These are phyloP conservation scores for Scutellaria barbata DNA, from an alignment of 257 asterid species.

Conservation along the genomic window DNA sequence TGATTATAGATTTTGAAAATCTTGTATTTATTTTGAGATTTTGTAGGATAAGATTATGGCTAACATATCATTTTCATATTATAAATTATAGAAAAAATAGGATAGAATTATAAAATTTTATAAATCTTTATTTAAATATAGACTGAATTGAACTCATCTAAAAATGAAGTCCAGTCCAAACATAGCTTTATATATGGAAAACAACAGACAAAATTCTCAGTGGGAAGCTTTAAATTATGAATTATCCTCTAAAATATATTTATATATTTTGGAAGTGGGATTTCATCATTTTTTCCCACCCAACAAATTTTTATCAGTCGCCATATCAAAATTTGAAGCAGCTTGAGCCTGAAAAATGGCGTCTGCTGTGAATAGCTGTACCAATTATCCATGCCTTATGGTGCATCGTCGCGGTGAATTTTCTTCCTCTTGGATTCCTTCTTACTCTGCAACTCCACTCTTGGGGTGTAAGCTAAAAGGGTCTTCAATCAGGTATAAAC, in stretches of 20 bases:
- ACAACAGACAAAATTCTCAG: slow-evolving; percentile 31
- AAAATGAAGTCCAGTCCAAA: no score
- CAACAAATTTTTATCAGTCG: slow-evolving; percentile 18
- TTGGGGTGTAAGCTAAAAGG: slow-evolving; percentile 36
- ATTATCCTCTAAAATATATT: slow-evolving; percentile 20
- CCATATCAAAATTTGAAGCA: background rate
- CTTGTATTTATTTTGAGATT: no score
- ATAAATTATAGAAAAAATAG: no score
- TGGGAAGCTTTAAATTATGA: slow-evolving; percentile 35
- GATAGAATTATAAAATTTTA: no score
- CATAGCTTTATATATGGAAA: no score
- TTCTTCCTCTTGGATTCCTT: slow-evolving; percentile 32
- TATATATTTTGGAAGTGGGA: slow-evolving; percentile 30
- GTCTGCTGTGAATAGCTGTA: slow-evolving; percentile 36
- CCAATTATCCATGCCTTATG: slow-evolving; percentile 39
- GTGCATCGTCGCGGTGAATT: slow-evolving; percentile 36
- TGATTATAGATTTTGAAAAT: no score
- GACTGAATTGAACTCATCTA: no score
- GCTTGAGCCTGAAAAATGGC: slow-evolving; percentile 36
- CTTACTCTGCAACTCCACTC: slow-evolving; percentile 36
- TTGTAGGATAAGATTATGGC: no score
- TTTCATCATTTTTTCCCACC: slow-evolving; percentile 28
- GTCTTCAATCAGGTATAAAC: slow-evolving; percentile 49
- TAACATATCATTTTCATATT: no score
- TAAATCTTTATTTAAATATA: no score